These are phyloP conservation scores for Talaromyces marneffei DNA, from an alignment of 2,329 filamentous ascomycete species.

Conservation along the genomic window DNA sequence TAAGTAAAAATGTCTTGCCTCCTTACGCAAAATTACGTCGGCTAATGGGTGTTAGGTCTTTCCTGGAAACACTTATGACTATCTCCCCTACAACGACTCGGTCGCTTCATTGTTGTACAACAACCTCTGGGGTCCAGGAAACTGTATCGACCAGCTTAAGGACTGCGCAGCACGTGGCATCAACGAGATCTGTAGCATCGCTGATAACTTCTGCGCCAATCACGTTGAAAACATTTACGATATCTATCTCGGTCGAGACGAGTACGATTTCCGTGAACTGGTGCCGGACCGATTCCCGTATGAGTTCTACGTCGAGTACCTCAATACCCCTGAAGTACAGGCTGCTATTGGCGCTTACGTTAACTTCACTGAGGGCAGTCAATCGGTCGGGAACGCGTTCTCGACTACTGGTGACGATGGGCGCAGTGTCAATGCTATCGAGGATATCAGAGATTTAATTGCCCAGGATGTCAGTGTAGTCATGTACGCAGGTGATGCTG, in stretches of 20 bases:
- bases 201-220: constrained; percentile 49
- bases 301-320: constrained; percentile 50
- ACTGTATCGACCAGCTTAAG: constrained; percentile 54
- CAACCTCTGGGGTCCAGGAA: constrained; percentile 55
- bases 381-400: constrained; percentile 45
- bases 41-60: constrained; percentile 18
- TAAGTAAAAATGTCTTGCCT: neutral
- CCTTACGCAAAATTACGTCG: neutral
- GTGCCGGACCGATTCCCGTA: constrained; percentile 49
- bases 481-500: constrained; percentile 54
- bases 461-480: constrained; percentile 54
- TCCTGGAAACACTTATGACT: constrained; percentile 34
- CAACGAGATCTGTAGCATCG: constrained; percentile 48
- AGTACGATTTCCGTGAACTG: constrained; percentile 54
- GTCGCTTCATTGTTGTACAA: constrained; percentile 51
- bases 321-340: constrained; percentile 55
- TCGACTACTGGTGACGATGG: constrained; percentile 44
- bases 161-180: constrained; percentile 50
- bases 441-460: constrained; percentile 47
- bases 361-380: constrained; percentile 49
- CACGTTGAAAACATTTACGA: constrained; percentile 47
- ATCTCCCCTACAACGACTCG: constrained; percentile 36
- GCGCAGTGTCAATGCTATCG: constrained; percentile 37
- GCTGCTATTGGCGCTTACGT: constrained; percentile 54
- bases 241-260: constrained; percentile 43